Evolutionary conservation across 148 eudicot species (phyloP).

Genomic region (Bassia scoparia): DNA sequence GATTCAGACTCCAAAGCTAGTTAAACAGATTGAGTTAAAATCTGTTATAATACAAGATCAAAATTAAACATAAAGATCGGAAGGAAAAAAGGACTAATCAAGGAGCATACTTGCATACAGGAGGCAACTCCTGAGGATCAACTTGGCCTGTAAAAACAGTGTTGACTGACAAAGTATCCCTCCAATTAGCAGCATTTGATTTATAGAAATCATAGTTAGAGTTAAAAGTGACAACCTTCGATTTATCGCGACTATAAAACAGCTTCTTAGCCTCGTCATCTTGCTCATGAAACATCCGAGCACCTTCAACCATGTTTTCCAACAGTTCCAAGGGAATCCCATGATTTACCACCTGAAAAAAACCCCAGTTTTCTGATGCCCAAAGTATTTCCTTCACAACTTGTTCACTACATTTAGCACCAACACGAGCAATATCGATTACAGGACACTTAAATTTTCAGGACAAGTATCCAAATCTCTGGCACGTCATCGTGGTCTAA

Average conservation of each 20-base stretch:
- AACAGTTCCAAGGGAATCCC: slow-evolving; percentile 30
- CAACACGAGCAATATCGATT: slow-evolving; percentile 30
- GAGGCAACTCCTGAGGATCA: slow-evolving; percentile 19
- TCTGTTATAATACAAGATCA: too few relatives aligned
- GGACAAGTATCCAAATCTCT: slow-evolving; percentile 16
- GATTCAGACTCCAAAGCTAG: too few relatives aligned
- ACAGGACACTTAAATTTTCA: slow-evolving; percentile 26
- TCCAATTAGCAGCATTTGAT: slow-evolving; percentile 43
- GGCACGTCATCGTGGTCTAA: slow-evolving; percentile 36
- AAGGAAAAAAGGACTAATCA: background rate
- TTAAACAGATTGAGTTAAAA: too few relatives aligned
- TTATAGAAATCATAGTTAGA: slow-evolving; percentile 38
- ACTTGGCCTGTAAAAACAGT: background rate
- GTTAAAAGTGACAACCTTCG: slow-evolving; percentile 17
- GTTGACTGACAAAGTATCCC: slow-evolving; percentile 36
- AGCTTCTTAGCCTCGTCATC: slow-evolving; percentile 35
- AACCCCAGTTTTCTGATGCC: slow-evolving; percentile 45
- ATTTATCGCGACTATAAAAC: slow-evolving; percentile 30
- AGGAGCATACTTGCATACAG: slow-evolving; percentile 15
- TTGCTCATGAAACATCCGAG: slow-evolving; percentile 39
- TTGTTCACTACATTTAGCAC: background rate
- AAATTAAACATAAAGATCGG: too few relatives aligned
- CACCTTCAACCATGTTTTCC: slow-evolving; percentile 33
- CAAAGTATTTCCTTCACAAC: slow-evolving; percentile 16
- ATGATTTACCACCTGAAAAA: slow-evolving; percentile 48